A percentile compares a stretch with the other conserved stretches of the same genome.
These are phyloP conservation scores for Ophiostoma perfectum DNA, from an alignment of 2,329 filamentous ascomycete genomes.

Conservation along the genomic window DNA sequence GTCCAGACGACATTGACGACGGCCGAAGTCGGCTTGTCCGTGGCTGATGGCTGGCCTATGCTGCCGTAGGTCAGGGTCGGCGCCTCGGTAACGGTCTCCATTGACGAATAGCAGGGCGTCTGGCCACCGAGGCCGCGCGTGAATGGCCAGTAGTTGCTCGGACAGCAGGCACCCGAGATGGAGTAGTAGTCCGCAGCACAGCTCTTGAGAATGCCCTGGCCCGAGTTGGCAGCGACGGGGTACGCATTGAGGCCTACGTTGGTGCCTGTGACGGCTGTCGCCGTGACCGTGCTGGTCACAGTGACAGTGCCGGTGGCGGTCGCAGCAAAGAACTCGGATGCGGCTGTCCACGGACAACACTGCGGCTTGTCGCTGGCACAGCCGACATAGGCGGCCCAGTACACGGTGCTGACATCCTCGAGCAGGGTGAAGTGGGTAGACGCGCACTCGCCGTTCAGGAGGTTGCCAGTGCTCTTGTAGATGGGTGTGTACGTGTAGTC, in stretches of 20 bases:
- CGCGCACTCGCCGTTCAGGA: slow-evolving; percentile 29
- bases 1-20: slow-evolving; percentile 32
- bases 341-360: slow-evolving; percentile 31
- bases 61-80: slow-evolving; percentile 27
- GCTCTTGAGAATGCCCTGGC: slow-evolving; percentile 20
- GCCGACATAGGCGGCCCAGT: slow-evolving; percentile 30
- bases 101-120: slow-evolving; percentile 31
- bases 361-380: slow-evolving; percentile 30
- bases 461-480: slow-evolving; percentile 27
- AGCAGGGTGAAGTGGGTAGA: slow-evolving; percentile 30
- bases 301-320: slow-evolving; percentile 21
- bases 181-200: slow-evolving; percentile 32
- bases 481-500: slow-evolving; percentile 22
- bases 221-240: slow-evolving; percentile 23
- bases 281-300: slow-evolving; percentile 17
- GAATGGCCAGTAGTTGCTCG: slow-evolving; percentile 30
- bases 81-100: slow-evolving; percentile 19
- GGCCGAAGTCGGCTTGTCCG: slow-evolving; percentile 29
- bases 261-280: slow-evolving; percentile 13
- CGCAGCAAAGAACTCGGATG: slow-evolving; percentile 19
- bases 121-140: slow-evolving; percentile 29
- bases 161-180: slow-evolving; percentile 30
- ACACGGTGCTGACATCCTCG: slow-evolving; percentile 29
- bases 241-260: slow-evolving; percentile 16
- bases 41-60: slow-evolving; percentile 25